Base-by-base conservation (phyloP, 352 stramenopile genomes). In the Globisporangium alternatum region DNA sequence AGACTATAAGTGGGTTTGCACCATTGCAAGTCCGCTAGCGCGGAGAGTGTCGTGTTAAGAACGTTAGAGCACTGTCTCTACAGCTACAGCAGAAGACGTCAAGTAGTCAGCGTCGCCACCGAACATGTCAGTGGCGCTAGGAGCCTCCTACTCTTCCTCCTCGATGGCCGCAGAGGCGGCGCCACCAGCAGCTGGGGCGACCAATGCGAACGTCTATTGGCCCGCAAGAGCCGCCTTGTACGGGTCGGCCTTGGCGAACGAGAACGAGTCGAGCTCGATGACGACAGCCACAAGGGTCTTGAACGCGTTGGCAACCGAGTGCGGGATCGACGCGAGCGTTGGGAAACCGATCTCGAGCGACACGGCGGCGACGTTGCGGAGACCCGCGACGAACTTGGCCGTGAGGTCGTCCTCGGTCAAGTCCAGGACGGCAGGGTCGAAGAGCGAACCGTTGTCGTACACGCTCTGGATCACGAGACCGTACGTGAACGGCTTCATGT, bases 401-500 rank as follows among this genome's bases (percentile, higher is more conserved):
- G 87, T 89, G 35, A 99, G 81, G 80, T 99, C 97, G 48, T 94
- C 95, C 73, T 99, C 96, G 49, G 97, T 99, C 60, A 99, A 93
- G 79, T 99, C 97, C 51, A 99, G 81, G 13, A 99, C 97, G 61
- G 96, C 97, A 60, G 97, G 95, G 87, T 99, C 93, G 79, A 99
- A 99, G 69, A 99, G 89, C 68, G 94, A 98, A 63, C 98, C 98
- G 79, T 98, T 98, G 86, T 99, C 97, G 84, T 99, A 99, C 45
- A 99, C 96, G 55, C 78, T 80, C 64, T 91, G 77, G 72, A 99
- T 98, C 48, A 97, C 72, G 15, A 99, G 80, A 96, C 97, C 97
- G 84, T 99, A 99, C 53, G 97, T 98, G 89, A 99, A 99, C 47
- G 98, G 98, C 70, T 96, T 91, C 86, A 99, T 99, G 81, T 96